Evolutionary conservation across 2,329 filamentous ascomycete species (phyloP), one percentile per base, ranked within the genome.

Genomic region (Neopestalotiopsis rosae): DNA sequence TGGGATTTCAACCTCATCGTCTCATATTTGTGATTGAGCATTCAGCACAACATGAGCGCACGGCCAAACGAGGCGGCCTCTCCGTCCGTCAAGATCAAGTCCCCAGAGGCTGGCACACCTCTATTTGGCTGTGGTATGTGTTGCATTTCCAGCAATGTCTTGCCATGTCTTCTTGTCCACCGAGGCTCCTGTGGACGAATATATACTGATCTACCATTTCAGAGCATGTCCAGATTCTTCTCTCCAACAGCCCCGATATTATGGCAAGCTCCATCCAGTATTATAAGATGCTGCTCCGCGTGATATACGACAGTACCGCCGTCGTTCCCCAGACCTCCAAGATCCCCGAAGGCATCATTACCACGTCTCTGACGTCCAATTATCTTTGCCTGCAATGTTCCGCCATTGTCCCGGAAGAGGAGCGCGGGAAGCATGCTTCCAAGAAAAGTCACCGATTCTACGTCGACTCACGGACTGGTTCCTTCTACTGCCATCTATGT

Each of bases 401-500:
- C 12, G 87, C 84, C 65, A 92, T 92, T 28, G 87, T 92, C 69
- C 88, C 87, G 13, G 88, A 90, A 71, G 88, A 91, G 65, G 90
- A 92, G 71, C 86, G 90, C 65, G 80, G 87, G 64, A 88, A 88
- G 75, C 93, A 95, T 79, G 90, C 90, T 13, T 86, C 85, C 17
- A 88, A 90, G 68, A 94, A 92, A 77, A 84, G 85, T 65, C 93
- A 95, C 79, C 86, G 89, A 65, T 94, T 95, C 74, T 94, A 92
- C 76, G 91, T 95, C 52, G 93, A 96, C 76, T 95, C 93, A 30
- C 86, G 90, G 69, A 91, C 88, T 73, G 93, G 93, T 52, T 87
- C 89, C 64, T 82, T 96, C 6, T 95, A 92, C 80, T 96, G 93
- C 79, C 91, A 94, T 72, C 90, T 94, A 77, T 96, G 93, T 77